Evolutionary conservation across 1,284 basidiomycete species (phyloP), one percentile per base, ranked within the genome.

Genomic region (Coniferiporia sulphurascens): DNA sequence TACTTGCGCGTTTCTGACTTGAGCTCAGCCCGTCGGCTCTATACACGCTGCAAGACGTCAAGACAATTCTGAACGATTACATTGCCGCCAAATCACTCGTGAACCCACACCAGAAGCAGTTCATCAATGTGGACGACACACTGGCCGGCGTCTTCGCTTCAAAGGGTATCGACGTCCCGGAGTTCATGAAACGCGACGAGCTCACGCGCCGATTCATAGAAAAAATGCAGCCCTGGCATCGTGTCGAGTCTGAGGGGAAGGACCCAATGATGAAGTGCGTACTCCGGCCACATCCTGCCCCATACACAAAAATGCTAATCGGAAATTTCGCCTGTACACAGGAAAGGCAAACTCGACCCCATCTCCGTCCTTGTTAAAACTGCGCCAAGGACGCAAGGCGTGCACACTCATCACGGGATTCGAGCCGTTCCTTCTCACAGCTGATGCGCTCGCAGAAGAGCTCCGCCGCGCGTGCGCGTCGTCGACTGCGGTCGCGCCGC

Each of bases 401-500:
- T 84, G 83, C 52, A 96, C 93, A 2, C 74, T 89, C 51, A 78
- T 94, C 48, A 84, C 85, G 0, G 86, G 87, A 0, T 88, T 91
- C 63, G 93, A 96, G 68, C 78, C 84, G 0, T 95, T 87, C 71
- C 78, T 80, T 3, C 72, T 93, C 21, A 75, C 82, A 41, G 79
- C 84, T 0, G 86, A 91, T 13, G 80, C 84, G 17, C 82, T 95
- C 70, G 87, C 88, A 1, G 91, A 94, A 48, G 90, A 92, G 59
- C 74, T 95, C 55, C 80, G 85, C 62, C 86, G 83, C 68, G 66
- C 78, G 0, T 95, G 92, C 66, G 92, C 92, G 1, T 84, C 87
- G 48, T 81, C 89, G 2, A 91, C 93, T 0, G 85, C 86, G 43
- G 82, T 88, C 9, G 79, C 81, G 0, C 80, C 82, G 0, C 61